A percentile compares a stretch with the other conserved stretches of the same genome.
Evolutionary conservation across 345 rosid species (phyloP).

Genomic region (Cardiospermum halicacabum): DNA sequence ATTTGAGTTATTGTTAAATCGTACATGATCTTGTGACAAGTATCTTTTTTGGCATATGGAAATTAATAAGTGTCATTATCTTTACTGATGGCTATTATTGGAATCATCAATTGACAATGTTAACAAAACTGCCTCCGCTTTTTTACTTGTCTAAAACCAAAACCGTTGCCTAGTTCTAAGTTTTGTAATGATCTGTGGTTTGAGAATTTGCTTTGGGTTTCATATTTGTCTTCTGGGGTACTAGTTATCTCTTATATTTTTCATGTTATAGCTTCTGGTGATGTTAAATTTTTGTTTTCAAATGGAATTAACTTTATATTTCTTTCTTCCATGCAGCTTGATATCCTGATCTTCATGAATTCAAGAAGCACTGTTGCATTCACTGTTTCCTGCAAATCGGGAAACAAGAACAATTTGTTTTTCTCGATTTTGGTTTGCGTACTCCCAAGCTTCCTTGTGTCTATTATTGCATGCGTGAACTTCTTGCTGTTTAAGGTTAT

Average conservation of each 20-base stretch:
- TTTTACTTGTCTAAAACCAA: not conserved
- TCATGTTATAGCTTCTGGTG: not conserved
- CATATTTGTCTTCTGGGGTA: not conserved
- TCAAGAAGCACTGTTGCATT: conserved; percentile 43
- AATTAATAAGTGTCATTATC: no score
- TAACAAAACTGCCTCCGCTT: not conserved
- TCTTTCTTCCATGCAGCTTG: conserved; percentile 18
- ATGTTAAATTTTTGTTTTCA: not conserved
- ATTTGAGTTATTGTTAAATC: no score
- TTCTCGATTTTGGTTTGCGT: conserved; percentile 49
- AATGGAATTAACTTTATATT: not conserved
- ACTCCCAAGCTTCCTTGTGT: conserved; percentile 37
- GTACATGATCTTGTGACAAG: not conserved
- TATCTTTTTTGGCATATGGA: no score
- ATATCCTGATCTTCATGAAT: conserved; percentile 38
- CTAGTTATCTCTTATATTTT: not conserved
- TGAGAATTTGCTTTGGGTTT: not conserved
- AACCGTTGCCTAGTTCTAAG: not conserved
- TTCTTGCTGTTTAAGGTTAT: conserved; percentile 34
- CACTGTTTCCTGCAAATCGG: conserved; percentile 57
- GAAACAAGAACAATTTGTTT: conserved; percentile 43
- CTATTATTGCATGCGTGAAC: conserved; percentile 25
- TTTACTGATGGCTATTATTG: not conserved
- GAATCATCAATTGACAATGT: not conserved
- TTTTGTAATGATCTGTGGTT: not conserved